Conservation (phyloP, 257 asterid genomes). For the Nyctanthes arbortristis region DNA sequence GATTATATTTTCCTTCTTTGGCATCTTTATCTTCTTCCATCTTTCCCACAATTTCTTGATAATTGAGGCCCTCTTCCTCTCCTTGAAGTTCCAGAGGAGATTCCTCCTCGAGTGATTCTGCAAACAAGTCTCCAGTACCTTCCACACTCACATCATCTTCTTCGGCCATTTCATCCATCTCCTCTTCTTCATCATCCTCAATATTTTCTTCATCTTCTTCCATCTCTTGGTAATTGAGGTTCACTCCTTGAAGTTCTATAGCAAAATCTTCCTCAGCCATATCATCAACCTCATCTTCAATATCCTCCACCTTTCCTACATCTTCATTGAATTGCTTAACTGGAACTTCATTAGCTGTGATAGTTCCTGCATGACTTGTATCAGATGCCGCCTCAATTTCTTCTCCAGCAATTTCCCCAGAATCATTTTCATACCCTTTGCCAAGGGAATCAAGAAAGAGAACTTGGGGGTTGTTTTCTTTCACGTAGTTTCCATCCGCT, state of each 20-base stretch:
- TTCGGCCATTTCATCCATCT: conserved; percentile 22
- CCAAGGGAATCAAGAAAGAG: conserved; percentile 16
- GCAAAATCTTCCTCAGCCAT: conserved; percentile 21
- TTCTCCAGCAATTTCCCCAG: background rate
- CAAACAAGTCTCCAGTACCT: conserved; percentile 37
- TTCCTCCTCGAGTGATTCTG: conserved; percentile 29
- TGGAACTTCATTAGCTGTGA: too few relatives aligned
- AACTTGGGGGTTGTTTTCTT: background rate
- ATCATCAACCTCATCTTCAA: conserved; percentile 15
- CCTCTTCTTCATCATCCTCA: conserved; percentile 11
- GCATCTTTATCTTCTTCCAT: conserved; percentile 30
- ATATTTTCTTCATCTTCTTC: conserved; percentile 34
- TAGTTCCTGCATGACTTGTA: background rate
- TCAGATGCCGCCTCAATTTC: conserved; percentile 23
- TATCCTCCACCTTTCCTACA: conserved; percentile 12
- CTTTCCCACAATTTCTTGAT: conserved; percentile 34
- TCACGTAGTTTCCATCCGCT: conserved; percentile 14
- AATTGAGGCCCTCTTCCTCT: conserved; percentile 20
- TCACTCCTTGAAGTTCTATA: conserved; percentile 15
- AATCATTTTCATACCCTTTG: conserved; percentile 11
- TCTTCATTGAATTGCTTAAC: background rate
- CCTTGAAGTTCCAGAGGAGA: conserved; percentile 8
- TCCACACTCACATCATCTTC: conserved; percentile 29
- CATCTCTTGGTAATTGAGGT: conserved; percentile 32
- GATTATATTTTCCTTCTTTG: background rate